Conservation (phyloP, 2,329 filamentous ascomycete species). For the Dryadomyces quercivorus region DNA sequence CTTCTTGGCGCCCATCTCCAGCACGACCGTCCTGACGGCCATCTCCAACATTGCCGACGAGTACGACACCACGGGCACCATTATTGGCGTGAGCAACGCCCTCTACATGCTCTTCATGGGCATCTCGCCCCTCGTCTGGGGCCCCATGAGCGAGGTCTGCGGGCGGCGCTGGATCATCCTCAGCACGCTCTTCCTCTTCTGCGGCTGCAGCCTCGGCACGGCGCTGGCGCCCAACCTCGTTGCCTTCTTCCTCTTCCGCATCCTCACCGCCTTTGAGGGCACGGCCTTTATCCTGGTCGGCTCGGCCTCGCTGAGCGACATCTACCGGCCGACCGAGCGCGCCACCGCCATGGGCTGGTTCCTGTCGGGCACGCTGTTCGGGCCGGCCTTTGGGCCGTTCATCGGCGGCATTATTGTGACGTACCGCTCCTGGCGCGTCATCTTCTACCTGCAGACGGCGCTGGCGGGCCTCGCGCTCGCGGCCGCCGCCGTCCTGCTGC, state of each 20-base stretch:
- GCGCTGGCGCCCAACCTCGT: conserved; percentile 54
- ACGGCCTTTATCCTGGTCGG: conserved; percentile 58
- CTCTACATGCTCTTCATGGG: conserved; percentile 64
- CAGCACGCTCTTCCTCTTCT: conserved; percentile 44
- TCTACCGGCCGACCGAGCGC: conserved; percentile 47
- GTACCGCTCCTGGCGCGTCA: conserved; percentile 51
- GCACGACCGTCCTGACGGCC: conserved; percentile 52
- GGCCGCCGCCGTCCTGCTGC: conserved; percentile 46
- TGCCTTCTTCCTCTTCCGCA: conserved; percentile 55
- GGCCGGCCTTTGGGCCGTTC: conserved; percentile 50
- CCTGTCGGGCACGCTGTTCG: conserved; percentile 51
- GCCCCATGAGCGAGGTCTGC: conserved; percentile 48
- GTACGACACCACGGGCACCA: conserved; percentile 44
- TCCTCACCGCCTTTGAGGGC: conserved; percentile 58
- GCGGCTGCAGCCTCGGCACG: conserved; percentile 51
- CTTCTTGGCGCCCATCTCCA: conserved; percentile 60
- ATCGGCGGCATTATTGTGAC: conserved; percentile 58
- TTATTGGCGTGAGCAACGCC: conserved; percentile 58
- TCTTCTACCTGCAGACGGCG: conserved; percentile 59
- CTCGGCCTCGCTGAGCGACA: conserved; percentile 45
- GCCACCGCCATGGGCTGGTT: conserved; percentile 58
- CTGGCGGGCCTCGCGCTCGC: conserved; percentile 44
- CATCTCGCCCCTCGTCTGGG: conserved; percentile 51
- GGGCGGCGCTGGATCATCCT: conserved; percentile 43
- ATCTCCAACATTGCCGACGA: conserved; percentile 52